Evolutionary conservation across 257 asterid genomes (phyloP).

Genomic region (Mentha longifolia): DNA sequence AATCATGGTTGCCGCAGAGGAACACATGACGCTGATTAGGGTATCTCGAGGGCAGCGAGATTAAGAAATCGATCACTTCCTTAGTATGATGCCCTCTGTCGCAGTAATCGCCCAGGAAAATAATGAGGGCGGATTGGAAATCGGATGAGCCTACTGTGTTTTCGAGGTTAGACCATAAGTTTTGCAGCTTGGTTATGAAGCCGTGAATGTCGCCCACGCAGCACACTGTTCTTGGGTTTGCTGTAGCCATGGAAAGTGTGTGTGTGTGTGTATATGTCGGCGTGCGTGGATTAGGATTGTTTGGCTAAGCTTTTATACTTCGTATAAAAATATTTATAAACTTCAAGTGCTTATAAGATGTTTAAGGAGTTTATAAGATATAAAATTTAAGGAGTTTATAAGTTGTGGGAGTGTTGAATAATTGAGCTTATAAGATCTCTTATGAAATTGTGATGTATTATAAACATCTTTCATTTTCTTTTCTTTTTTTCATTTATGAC

Average conservation of each 20-base stretch:
- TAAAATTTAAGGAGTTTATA: too few species aligned
- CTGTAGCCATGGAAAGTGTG: slow-evolving; percentile 21
- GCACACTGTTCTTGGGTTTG: slow-evolving; percentile 58
- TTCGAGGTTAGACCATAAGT: slow-evolving; percentile 84
- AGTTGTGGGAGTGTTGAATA: too few species aligned
- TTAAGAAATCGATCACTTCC: slow-evolving; percentile 72
- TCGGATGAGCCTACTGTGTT: slow-evolving; percentile 53
- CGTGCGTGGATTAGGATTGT: neutral
- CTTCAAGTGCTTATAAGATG: too few species aligned
- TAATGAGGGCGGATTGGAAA: slow-evolving; percentile 66
- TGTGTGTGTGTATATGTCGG: neutral
- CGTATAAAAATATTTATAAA: too few species aligned
- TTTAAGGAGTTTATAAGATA: too few species aligned
- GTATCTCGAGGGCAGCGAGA: slow-evolving; percentile 70
- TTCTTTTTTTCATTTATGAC: too few species aligned
- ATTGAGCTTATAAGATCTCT: too few species aligned
- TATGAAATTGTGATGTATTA: too few species aligned
- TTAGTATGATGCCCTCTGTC: slow-evolving; percentile 79
- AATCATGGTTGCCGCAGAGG: slow-evolving; percentile 90
- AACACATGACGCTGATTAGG: slow-evolving; percentile 83
- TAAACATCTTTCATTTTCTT: too few species aligned
- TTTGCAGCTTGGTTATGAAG: slow-evolving; percentile 62
- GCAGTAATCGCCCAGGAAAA: slow-evolving; percentile 95
- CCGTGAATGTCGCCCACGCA: slow-evolving; percentile 94
- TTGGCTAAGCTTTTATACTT: too few species aligned